A percentile compares a stretch with the other conserved stretches of the same genome.
Conservation (phyloP, 2,329 filamentous ascomycete species). For the Trichoderma lentiforme region DNA sequence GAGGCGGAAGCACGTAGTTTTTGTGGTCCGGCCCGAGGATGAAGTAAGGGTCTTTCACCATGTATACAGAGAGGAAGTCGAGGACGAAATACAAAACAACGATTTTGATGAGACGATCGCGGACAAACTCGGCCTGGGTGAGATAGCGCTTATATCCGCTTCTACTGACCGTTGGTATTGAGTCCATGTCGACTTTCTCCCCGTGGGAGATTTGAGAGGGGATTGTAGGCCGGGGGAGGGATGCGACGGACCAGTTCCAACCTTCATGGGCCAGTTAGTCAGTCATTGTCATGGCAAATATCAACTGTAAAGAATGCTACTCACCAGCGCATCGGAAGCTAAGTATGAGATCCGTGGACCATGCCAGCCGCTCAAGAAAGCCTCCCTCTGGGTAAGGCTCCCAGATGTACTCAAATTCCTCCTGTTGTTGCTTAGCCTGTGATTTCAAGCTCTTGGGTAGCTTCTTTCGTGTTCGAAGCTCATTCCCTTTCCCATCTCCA, state of each 20-base stretch:
- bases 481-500: not conserved
- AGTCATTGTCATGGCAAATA: not conserved
- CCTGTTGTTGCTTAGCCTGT: too few relatives aligned
- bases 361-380: slow-evolving; percentile 49
- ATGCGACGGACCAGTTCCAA: slow-evolving; percentile 56
- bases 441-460: not conserved
- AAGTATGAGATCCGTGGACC: slow-evolving; percentile 53
- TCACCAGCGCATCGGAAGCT: slow-evolving; percentile 55
- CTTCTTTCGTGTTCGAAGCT: not conserved
- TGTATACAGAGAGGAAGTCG: slow-evolving; percentile 65
- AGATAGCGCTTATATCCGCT: slow-evolving; percentile 45
- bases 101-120: slow-evolving; percentile 44
- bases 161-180: slow-evolving; percentile 40
- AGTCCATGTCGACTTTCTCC: slow-evolving; percentile 39
- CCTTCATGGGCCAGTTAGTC: slow-evolving; percentile 33
- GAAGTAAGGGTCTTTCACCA: slow-evolving; percentile 79
- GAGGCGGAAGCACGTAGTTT: slow-evolving; percentile 37
- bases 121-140: slow-evolving; percentile 45
- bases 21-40: slow-evolving; percentile 46
- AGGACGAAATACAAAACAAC: slow-evolving; percentile 61
- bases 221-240: slow-evolving; percentile 46
- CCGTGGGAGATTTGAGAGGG: slow-evolving; percentile 33
- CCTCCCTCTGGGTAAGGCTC: slow-evolving; percentile 52
- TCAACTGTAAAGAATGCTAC: slow-evolving; percentile 14
- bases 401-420: slow-evolving; percentile 53